Conservation (phyloP, 345 rosid genomes). For the Garcia nutans region DNA sequence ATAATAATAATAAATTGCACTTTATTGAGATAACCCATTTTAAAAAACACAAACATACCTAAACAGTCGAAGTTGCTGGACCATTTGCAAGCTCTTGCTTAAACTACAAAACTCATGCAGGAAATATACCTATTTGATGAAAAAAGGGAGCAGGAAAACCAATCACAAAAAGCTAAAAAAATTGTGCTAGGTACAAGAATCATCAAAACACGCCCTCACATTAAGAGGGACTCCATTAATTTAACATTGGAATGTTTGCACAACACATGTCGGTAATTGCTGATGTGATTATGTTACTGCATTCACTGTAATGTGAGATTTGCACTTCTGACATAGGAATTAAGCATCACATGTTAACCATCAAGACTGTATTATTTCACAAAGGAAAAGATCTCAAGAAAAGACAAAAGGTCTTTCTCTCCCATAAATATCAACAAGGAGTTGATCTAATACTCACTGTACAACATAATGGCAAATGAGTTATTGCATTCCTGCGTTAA, state of each 20-base stretch:
- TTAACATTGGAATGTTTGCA: neutral
- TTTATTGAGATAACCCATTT: neutral
- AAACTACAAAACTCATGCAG: slow-evolving; percentile 84
- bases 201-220: neutral
- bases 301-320: neutral
- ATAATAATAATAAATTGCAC: neutral
- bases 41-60: slow-evolving; percentile 36
- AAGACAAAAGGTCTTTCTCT: neutral
- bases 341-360: neutral
- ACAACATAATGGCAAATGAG: too few relatives aligned
- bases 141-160: slow-evolving; percentile 12
- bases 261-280: neutral
- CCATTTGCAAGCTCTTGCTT: slow-evolving; percentile 87
- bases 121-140: slow-evolving; percentile 60
- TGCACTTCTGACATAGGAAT: neutral
- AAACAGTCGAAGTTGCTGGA: slow-evolving; percentile 80
- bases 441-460: neutral
- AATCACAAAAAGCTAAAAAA: neutral
- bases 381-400: neutral
- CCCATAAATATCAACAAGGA: neutral
- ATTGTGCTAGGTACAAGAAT: neutral
- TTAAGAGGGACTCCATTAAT: neutral
- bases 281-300: neutral
- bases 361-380: neutral
- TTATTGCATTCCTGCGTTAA: neutral